These are phyloP conservation scores for Tricholoma furcatifolium DNA, from an alignment of 768 basidiomycete genomes.

Conservation along the genomic window DNA sequence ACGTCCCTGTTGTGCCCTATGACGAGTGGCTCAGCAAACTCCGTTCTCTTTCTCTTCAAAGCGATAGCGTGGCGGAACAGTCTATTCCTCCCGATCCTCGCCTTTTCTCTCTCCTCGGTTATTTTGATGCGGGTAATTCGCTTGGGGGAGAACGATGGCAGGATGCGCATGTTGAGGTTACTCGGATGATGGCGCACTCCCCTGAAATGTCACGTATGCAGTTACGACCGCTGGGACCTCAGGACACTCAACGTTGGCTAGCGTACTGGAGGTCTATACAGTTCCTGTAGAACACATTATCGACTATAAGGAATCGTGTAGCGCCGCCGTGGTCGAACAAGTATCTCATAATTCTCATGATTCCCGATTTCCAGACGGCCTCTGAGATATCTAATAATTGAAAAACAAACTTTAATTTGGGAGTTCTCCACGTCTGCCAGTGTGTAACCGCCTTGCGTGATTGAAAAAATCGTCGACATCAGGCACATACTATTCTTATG, in stretches of 20 bases:
- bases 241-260: slow-evolving; percentile 6
- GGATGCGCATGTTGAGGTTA: slow-evolving; percentile 3
- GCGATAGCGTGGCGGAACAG: neutral
- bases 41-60: neutral
- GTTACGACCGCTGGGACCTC: neutral
- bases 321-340: too few species aligned
- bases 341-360: too few species aligned
- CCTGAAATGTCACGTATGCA: neutral
- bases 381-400: neutral
- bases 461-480: neutral
- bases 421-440: neutral
- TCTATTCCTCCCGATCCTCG: neutral
- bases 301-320: neutral
- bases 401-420: neutral
- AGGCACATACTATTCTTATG: neutral
- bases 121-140: neutral
- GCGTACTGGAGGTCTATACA: slow-evolving; percentile 9
- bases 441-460: neutral
- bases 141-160: neutral
- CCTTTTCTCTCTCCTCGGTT: slow-evolving; percentile 3
- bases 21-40: neutral
- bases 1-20: slow-evolving; percentile 1
- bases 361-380: neutral
- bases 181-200: neutral
- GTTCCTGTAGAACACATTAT: neutral